Percentiles rank a stretch among this genome's conserved stretches.
Evolutionary conservation across 2,329 filamentous ascomycete genomes (phyloP).

Genomic region (Sporothrix pallida): DNA sequence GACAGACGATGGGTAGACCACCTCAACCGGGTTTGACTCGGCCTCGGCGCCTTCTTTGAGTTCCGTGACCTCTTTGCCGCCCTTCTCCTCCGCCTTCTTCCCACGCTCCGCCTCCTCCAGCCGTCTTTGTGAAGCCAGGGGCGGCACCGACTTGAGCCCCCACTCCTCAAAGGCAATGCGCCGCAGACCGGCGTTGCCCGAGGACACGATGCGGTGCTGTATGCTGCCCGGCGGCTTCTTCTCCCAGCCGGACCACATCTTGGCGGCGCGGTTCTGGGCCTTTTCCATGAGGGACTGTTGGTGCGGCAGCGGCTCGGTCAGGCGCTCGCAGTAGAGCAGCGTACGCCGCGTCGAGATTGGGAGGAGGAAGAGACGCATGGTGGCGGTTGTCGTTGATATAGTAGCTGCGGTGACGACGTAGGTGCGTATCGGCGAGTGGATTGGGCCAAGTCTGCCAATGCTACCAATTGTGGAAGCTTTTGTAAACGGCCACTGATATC

Average conservation of each 20-base stretch:
- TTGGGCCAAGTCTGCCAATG: constrained; percentile 1
- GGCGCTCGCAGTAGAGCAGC: constrained; percentile 87
- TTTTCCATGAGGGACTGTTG: constrained; percentile 68
- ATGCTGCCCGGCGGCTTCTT: constrained; percentile 75
- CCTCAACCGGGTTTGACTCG: constrained; percentile 60
- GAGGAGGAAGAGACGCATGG: constrained; percentile 91
- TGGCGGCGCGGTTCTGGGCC: constrained; percentile 71
- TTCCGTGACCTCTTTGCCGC: not conserved
- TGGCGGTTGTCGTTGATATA: not conserved
- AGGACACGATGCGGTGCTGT: constrained; percentile 84
- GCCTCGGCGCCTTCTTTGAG: not conserved
- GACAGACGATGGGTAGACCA: constrained; percentile 76
- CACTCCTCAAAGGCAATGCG: constrained; percentile 97
- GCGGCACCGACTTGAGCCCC: constrained; percentile 93
- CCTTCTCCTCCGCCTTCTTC: not conserved
- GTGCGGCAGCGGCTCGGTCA: constrained; percentile 59
- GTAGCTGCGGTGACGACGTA: no score
- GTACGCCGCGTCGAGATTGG: constrained; percentile 91
- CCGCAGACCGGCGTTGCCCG: constrained; percentile 84
- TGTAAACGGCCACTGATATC: not conserved
- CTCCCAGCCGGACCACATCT: constrained; percentile 87
- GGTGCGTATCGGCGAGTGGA: not conserved
- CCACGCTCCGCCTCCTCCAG: constrained; percentile 50
- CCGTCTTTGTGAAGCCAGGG: constrained; percentile 70
- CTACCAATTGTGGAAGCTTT: constrained; percentile 11